Percentiles rank a stretch among this genome's conserved stretches.
These are phyloP conservation scores for Coleophoma cylindrospora DNA, from an alignment of 2,329 filamentous ascomycete genomes.

Conservation along the genomic window DNA sequence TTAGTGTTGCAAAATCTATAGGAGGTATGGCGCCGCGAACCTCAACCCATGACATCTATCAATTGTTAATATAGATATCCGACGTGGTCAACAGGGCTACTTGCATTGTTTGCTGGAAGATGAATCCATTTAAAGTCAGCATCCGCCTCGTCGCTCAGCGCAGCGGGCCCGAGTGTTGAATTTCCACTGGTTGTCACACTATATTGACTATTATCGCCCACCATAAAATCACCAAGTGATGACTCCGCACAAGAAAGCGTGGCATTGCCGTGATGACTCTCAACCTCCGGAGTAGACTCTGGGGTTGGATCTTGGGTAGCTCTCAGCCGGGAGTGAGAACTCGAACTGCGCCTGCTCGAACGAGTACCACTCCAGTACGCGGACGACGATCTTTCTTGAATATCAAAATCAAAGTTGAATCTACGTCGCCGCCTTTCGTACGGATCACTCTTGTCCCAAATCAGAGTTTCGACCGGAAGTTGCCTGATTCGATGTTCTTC, in stretches of 20 bases:
- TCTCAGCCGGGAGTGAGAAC: neutral
- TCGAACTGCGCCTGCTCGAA: neutral
- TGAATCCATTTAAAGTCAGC: neutral
- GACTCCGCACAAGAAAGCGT: neutral
- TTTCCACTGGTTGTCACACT: neutral
- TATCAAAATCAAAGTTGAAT: neutral
- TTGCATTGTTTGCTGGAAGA: neutral
- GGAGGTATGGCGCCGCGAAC: neutral
- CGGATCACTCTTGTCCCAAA: neutral
- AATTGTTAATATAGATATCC: neutral
- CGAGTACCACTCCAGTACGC: neutral
- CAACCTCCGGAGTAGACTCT: neutral
- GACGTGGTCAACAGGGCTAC: neutral
- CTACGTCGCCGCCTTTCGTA: no score
- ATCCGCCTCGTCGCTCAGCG: neutral
- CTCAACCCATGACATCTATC: neutral
- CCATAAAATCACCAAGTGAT: neutral
- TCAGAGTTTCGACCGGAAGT: neutral
- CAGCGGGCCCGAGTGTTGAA: neutral
- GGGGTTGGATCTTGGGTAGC: no score
- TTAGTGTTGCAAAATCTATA: no score
- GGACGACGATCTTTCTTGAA: neutral
- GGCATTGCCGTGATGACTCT: neutral
- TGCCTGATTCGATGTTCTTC: neutral
- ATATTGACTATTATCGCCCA: neutral